Base-by-base conservation (phyloP, 2,329 filamentous ascomycete species). In the Didymellaceae sp. region DNA sequence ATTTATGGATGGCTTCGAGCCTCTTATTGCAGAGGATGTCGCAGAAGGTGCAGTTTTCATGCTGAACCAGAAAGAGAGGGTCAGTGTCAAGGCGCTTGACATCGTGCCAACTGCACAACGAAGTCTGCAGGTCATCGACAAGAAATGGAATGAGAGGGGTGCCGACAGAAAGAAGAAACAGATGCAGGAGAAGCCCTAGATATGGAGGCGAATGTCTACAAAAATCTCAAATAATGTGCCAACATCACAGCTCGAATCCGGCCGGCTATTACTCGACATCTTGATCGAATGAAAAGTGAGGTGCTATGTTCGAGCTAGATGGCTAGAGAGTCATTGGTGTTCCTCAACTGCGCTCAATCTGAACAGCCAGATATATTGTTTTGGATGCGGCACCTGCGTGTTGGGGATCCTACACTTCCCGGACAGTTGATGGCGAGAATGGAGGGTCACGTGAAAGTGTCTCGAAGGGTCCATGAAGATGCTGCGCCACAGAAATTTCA, bases 51-150 rank as follows among this genome's bases (percentile, higher is more conserved):
- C 73, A 2, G 61, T 74, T 1, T 79, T 71, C 42, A 76, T 80
- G 75, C 57, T 81, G 31, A 64, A 57, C 8, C 69, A 72, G 52
- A 71, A 74, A 4, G 65, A 73, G 26, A 71, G 74, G 45, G 66
- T 77, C 4, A 74, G 72, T 13, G 63, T 80, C 2, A 80, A 79
- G 63, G 77, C 77, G 2, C 38, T 80, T 42, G 77, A 80, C 65
- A 70, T 79, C 14, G 76, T 80, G 21, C 75, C 77, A 5, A 78
- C 73, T 28, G 68, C 72, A 30, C 73, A 75, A 53, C 61, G 74
- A 24, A 72, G 67, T 47, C 52, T 75, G 47, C 60, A 59, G 37
- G 71, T 74, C 2, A 70, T 74, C 44, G 72, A 74, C 57, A 59
- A 67, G 21, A 47, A 58, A n/a, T 74, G 69, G 71, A 72, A 69